These are phyloP conservation scores for Lactarius deliciosus DNA, from an alignment of 768 basidiomycete genomes.

Conservation along the genomic window DNA sequence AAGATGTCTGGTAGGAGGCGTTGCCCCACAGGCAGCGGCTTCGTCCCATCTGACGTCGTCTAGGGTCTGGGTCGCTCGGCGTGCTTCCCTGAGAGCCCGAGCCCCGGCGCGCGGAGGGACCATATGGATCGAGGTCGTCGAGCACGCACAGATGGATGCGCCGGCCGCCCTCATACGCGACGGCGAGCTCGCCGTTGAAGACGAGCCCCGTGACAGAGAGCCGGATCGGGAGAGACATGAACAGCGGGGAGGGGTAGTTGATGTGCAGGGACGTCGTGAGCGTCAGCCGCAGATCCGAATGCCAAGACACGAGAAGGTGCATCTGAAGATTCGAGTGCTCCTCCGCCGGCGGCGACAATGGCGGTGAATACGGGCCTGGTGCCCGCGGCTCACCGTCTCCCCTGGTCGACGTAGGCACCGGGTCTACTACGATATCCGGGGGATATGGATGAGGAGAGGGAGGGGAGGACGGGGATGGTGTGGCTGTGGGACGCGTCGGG, in stretches of 20 bases:
- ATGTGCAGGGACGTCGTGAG: constrained; percentile 91
- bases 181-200: constrained; percentile 82
- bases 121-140: constrained; percentile 85
- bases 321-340: constrained; percentile 77
- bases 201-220: constrained; percentile 88
- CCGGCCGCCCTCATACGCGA: constrained; percentile 87
- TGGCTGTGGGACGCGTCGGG: neutral
- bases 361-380: too few species aligned
- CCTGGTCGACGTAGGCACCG: constrained; percentile 10
- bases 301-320: constrained; percentile 83
- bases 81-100: constrained; percentile 46
- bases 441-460: constrained; percentile 12
- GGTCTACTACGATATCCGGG: constrained; percentile 18
- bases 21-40: constrained; percentile 77
- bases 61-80: constrained; percentile 64
- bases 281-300: constrained; percentile 84
- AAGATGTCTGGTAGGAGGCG: constrained; percentile 81
- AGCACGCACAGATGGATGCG: constrained; percentile 87
- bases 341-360: constrained; percentile 24
- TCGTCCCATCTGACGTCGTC: constrained; percentile 50
- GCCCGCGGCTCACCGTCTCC: neutral
- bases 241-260: constrained; percentile 93
- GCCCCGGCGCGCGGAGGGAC: constrained; percentile 51
- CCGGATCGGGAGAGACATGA: constrained; percentile 96
- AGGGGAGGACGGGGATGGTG: neutral